Base-by-base conservation (phyloP, 345 rosid species). In the Bruguiera gymnorhiza region DNA sequence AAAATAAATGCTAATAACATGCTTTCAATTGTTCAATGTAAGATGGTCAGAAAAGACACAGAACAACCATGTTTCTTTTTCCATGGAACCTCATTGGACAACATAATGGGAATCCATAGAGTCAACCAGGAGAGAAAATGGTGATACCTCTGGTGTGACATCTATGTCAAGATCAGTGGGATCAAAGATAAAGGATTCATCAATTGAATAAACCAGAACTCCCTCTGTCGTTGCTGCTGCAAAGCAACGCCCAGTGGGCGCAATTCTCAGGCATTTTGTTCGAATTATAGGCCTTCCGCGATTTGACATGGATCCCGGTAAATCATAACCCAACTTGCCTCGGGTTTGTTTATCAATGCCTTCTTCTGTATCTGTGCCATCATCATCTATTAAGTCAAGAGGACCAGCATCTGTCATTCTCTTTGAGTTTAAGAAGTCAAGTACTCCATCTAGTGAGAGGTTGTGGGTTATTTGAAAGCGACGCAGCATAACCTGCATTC, bases 381-480 rank as follows among this genome's bases (percentile, higher is more conserved):
- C 88, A 70, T 95, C 97, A 59, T 95, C 99, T 55, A 95, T 86
- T 78, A 92, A 86, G 79, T 92, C 94, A 74, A 95, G 52, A 9
- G 99, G 99, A 53, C 99, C 98, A 68, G 98, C 96, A 19, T 90
- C 97, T 31, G 97, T 92, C 99, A 95, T 92, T 61, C 83, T 92
- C 89, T 87, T 92, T 7, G 99, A 95, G 89, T 85, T 85, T 63
- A 92, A 79, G 65, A 92, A 88, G 82, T 95, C 99, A 6, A 92
- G 97, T 79, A 95, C 93, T 58, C 99, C 99, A 78, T 95, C 99
- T 43, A 88, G 78, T 36, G 99, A 92, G 61, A 79, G 90, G 75
- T 95, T 95, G 53, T 79, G 87, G 34, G 99, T 85, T 83, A 90
- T 85, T 79, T 95, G 91, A 80, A 92, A 86, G 60, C 97, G 84